Base-by-base conservation (phyloP, 352 stramenopile species). In the Phytophthora pluvialis region DNA sequence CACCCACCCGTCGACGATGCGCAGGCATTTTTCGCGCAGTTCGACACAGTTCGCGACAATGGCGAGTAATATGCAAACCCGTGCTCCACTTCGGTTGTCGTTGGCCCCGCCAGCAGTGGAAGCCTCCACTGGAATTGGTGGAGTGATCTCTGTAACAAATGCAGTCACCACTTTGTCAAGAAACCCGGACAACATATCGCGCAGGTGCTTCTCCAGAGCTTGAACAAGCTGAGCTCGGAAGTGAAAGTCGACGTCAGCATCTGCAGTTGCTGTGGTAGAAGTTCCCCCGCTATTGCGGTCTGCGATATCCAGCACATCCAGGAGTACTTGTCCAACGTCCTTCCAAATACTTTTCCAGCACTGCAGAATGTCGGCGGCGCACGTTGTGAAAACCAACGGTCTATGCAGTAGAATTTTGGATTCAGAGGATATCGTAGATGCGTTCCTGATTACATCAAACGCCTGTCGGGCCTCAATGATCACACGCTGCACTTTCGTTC, bases 11-110 rank as follows among this genome's bases (percentile, higher is more conserved):
- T 78, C 75, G 15, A 89, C 70, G 5, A 57, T 76, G 9, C 59
- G 46, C 7, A 91, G 51, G 40, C 75, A 80, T 31, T 78, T 80
- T 28, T 89, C 79, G 3, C 84, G 78, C n/a, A 93, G 49, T 49
- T 91, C 74, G 28, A 91, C 78, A 56, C 84, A 91, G 50, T 90
- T 91, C 35, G 82, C 80, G 9, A 91, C 80, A 48, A 93, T 77
- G 15, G 78, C 75, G 25, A 93, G 86, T 40, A 91, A 63, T 26
- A 90, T 79, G 31, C 77, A 89, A 0, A 86, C 80, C 13, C 70
- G 70, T 18, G 74, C 75, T 2, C 73, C 81, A 50, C 32, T 51
- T 38, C 63, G 67, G 3, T 49, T 63, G 21, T 70, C 63, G 4
- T 64, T 71, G 3, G 40, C 45, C 12, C 60, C 71, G 1, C 60